These are phyloP conservation scores for Aspergillus calidoustus DNA, from an alignment of 2,329 filamentous ascomycete genomes.

Conservation along the genomic window DNA sequence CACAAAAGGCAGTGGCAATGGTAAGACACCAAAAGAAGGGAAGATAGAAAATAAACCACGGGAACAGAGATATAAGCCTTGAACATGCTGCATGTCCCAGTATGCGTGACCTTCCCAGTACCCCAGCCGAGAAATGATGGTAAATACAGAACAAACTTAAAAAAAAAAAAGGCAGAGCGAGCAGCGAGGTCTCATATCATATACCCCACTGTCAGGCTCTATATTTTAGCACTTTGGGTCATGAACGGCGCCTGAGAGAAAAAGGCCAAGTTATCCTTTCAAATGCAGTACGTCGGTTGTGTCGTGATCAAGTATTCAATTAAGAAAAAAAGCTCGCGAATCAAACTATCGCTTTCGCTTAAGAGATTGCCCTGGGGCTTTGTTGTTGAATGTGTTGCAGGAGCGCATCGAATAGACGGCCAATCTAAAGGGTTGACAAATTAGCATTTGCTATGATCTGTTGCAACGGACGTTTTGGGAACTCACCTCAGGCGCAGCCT, in stretches of 20 bases:
- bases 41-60: constrained; percentile 18
- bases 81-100: constrained; percentile 29
- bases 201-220: constrained; percentile 26
- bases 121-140: constrained; percentile 31
- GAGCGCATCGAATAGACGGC: constrained; percentile 51
- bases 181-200: constrained; percentile 25
- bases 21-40: constrained; percentile 30
- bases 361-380: constrained; percentile 50
- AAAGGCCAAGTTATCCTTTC: constrained; percentile 18
- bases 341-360: constrained; percentile 22
- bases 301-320: constrained; percentile 28
- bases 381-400: constrained; percentile 53
- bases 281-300: constrained; percentile 30
- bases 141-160: constrained; percentile 26
- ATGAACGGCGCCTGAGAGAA: constrained; percentile 25
- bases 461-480: background rate
- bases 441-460: constrained; percentile 9
- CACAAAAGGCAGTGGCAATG: constrained; percentile 25
- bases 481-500: constrained; percentile 80
- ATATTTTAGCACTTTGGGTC: constrained; percentile 27
- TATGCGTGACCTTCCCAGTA: constrained; percentile 33
- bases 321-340: constrained; percentile 19
- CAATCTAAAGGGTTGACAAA: constrained; percentile 38
- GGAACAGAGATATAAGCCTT: constrained; percentile 27
- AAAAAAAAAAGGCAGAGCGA: constrained; percentile 22